Percentiles rank a stretch among this genome's conserved stretches.
Evolutionary conservation across 805 yeast species (phyloP).

Genomic region (Spathaspora gorwiae): DNA sequence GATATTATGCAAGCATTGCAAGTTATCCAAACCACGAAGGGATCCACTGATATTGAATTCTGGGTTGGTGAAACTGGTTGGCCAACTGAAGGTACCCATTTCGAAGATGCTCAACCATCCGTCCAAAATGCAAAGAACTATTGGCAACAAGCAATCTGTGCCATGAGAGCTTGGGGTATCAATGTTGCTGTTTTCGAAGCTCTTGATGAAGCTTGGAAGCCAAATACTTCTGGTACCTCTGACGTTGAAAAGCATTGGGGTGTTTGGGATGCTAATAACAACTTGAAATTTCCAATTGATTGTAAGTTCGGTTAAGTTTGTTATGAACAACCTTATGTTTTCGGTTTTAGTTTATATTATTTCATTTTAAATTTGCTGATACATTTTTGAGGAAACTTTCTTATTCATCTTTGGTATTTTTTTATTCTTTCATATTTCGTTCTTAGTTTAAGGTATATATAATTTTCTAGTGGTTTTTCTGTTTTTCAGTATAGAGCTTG

Average conservation of each 20-base stretch:
- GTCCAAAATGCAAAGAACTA: constrained; percentile 68
- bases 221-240: constrained; percentile 77
- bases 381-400: too few relatives aligned
- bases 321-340: too few relatives aligned
- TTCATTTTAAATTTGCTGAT: too few relatives aligned
- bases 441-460: too few relatives aligned
- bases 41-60: constrained; percentile 78
- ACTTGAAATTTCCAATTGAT: constrained; percentile 33
- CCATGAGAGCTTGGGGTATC: constrained; percentile 93
- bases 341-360: too few relatives aligned
- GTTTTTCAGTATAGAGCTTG: too few relatives aligned
- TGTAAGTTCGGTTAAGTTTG: constrained; percentile 20
- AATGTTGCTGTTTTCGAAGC: constrained; percentile 93
- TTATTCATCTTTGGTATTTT: too few relatives aligned
- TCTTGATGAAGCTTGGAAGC: constrained; percentile 95
- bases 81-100: constrained; percentile 84
- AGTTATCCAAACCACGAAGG: constrained; percentile 79
- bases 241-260: constrained; percentile 96
- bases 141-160: constrained; percentile 90
- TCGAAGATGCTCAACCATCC: constrained; percentile 62
- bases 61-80: constrained; percentile 99
- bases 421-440: too few relatives aligned
- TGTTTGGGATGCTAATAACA: constrained; percentile 56
- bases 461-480: too few relatives aligned
- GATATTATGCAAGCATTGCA: constrained; percentile 98